Evolutionary conservation across 495 filamentous ascomycete genomes (phyloP).

Genomic region (Penicillium steckii): DNA sequence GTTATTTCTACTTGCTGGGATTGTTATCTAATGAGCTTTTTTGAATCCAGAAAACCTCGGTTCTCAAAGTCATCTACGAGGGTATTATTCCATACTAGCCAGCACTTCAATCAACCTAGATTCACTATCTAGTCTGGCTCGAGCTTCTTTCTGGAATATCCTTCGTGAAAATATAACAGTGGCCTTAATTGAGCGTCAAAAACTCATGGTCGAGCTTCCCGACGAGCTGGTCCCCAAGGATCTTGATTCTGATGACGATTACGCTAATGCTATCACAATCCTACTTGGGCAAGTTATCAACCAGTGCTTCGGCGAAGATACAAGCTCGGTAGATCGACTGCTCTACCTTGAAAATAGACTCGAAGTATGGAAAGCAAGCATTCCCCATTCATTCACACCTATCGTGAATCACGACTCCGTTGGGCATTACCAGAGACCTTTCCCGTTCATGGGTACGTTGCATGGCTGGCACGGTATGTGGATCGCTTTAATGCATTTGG

Average conservation of each 20-base stretch:
- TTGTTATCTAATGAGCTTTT: background rate
- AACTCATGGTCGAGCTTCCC: conserved; percentile 30
- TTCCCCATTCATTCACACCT: conserved; percentile 22
- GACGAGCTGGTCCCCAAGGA: conserved; percentile 13
- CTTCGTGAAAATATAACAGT: conserved; percentile 40
- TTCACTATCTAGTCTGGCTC: conserved; percentile 20
- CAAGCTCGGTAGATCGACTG: background rate
- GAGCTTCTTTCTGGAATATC: conserved; percentile 40
- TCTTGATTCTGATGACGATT: conserved; percentile 18
- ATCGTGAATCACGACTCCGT: conserved; percentile 8
- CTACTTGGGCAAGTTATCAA: conserved; percentile 35
- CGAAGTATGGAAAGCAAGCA: conserved; percentile 12
- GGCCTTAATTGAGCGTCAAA: conserved; percentile 28
- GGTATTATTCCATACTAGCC: conserved; percentile 26
- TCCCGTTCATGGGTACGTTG: conserved; percentile 23
- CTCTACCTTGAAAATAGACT: conserved; percentile 18
- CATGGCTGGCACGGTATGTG: conserved; percentile 29
- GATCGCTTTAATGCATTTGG: background rate
- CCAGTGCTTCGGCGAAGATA: conserved; percentile 14
- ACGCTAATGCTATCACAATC: conserved; percentile 29
- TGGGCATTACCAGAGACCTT: conserved; percentile 2
- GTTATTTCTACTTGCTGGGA: background rate
- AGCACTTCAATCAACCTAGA: conserved; percentile 11
- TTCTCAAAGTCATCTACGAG: conserved; percentile 26
- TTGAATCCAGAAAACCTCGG: conserved; percentile 15